Evolutionary conservation across 495 filamentous ascomycete genomes (phyloP), one percentile per base, ranked within the genome.

Genomic region (Friedmanniomyces endolithicus): DNA sequence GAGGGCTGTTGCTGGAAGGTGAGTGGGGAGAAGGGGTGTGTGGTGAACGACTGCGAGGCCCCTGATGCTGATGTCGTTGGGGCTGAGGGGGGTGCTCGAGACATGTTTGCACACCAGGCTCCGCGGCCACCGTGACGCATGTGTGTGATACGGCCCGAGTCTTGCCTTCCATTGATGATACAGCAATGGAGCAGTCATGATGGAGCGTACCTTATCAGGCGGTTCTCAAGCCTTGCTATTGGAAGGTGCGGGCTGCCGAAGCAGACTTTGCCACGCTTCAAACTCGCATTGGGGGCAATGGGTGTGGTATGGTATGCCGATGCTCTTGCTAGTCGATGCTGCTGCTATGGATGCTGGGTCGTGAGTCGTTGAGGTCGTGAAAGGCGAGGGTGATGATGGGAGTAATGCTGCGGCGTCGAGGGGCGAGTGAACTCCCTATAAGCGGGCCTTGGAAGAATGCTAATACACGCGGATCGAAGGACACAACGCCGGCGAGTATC

Each of bases 261-360:
- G 47, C 47, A 25, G 47, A 50, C 47, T 50, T 11, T 33, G 47
- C 25, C 23, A 35, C 2, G 47, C n/a, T 25, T 35, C 29, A 31
- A 22, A 22, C 19, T 14, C 29, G 31, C 29, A 31, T 31, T 3
- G 24, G 16, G 11, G 47, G 25, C 24, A 25, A 50, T 19, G 47
- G 24, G 16, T 14, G 23, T 48, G 23, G 14, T 47, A 47, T 50
- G 20, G 29, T 31, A 35, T 50, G 24, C 17, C 47, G 6, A 24
- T 50, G 47, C 47, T 50, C 47, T 50, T 50, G 47, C 47, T 50
- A 50, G 24, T 14, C 23, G 12, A 50, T 20, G 47, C 3, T 31
- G 27, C 24, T 47, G 23, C 24, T 29, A 41, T 41, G 17, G 24
- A 47, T 23, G 23, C 9, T 50, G 25, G n/a, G 23, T 50, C 47